Evolutionary conservation across 164 flowering plant species (phyloP).

Genomic region (Taxillus chinensis): DNA sequence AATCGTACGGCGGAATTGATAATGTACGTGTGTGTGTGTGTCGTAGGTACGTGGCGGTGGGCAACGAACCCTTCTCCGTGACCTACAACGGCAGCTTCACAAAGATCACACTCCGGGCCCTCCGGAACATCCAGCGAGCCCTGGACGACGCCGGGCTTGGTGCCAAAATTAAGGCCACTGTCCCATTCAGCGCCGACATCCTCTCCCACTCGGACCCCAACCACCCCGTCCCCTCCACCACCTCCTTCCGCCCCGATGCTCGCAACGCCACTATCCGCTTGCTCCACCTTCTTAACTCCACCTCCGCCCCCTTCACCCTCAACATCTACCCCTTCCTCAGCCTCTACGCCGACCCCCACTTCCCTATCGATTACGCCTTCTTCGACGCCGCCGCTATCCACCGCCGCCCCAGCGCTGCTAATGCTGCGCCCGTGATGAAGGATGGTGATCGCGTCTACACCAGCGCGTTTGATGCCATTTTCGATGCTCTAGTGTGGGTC

Average conservation of each 20-base stretch:
- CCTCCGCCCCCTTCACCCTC: constrained; percentile 70
- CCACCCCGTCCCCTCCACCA: constrained; percentile 83
- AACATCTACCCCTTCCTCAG: constrained; percentile 94
- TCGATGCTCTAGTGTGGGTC: constrained; percentile 65
- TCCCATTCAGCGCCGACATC: constrained; percentile 79
- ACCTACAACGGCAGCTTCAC: constrained; percentile 60
- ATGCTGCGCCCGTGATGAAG: constrained; percentile 9
- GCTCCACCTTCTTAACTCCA: constrained; percentile 38
- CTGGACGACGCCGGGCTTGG: constrained; percentile 45
- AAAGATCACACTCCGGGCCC: constrained; percentile 50
- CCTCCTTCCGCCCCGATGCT: constrained; percentile 67
- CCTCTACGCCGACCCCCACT: constrained; percentile 52
- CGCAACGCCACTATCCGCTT: constrained; percentile 49
- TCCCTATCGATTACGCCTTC: constrained; percentile 85
- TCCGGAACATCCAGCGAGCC: constrained; percentile 59
- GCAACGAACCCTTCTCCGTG: constrained; percentile 74
- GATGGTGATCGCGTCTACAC: constrained; percentile 50
- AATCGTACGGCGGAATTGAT: too few species aligned
- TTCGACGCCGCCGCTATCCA: constrained; percentile 38
- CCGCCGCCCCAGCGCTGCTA: too few species aligned
- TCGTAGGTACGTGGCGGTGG: constrained; percentile 83
- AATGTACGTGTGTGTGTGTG: too few species aligned
- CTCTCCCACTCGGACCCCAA: constrained; percentile 58
- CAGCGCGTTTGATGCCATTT: constrained; percentile 85
- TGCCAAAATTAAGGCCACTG: constrained; percentile 43